Base-by-base conservation (phyloP, 148 eudicot species). In the Pharnaceum exiguum region DNA sequence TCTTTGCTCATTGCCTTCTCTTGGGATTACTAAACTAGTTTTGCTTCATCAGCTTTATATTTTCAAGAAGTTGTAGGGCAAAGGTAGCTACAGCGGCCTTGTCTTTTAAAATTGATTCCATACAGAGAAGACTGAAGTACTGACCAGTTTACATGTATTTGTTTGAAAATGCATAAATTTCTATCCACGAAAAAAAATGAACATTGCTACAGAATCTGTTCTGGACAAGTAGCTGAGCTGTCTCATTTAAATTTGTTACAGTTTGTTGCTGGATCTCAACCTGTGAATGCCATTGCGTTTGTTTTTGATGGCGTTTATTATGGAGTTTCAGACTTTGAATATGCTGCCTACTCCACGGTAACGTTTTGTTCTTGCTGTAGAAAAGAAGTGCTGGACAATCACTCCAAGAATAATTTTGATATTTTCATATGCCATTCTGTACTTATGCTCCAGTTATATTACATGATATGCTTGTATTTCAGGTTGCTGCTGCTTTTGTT, bases 211-310 rank as follows among this genome's bases (percentile, higher is more conserved):
- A n/a, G n/a, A n/a, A n/a, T n/a, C n/a, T n/a, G n/a, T n/a, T n/a
- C n/a, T n/a, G n/a, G n/a, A n/a, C n/a, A n/a, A n/a, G n/a, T n/a
- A n/a, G n/a, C n/a, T n/a, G n/a, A n/a, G n/a, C n/a, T n/a, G n/a
- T n/a, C n/a, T n/a, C n/a, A n/a, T n/a, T n/a, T n/a, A n/a, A n/a
- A n/a, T n/a, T n/a, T n/a, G n/a, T n/a, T 71, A 69, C 77, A 91
- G 98, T 91, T 91, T 74, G 94, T 91, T 37, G 96, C 90, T 36
- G 98, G 87, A 66, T 84, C 96, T 55, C 98, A 87, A 67, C 95
- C 95, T 55, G 69, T 91, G 32, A 91, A 91, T 67, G 98, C 98
- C 24, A 66, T 91, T 44, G 98, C 98, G 48, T 91, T 91, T 79
- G 90, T 91, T 66, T 55, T 91, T 53, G 98, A 91, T 60, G 98